Percentiles rank a stretch among this genome's conserved stretches.
phyloP scores from a whole-genome alignment of 352 stramenopile genomes.

The Phytophthora pisi region DNA sequence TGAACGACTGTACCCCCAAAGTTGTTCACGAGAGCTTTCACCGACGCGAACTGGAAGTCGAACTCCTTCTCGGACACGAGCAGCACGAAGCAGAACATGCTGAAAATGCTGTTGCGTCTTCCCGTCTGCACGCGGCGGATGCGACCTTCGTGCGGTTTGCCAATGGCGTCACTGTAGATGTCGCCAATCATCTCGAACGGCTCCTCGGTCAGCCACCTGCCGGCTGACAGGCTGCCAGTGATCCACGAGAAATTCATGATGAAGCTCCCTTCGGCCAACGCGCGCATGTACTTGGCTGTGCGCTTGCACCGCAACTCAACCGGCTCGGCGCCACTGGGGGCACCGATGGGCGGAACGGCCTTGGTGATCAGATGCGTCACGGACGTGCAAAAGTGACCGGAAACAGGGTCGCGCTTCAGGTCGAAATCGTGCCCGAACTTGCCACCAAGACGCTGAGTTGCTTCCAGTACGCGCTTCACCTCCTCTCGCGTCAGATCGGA shows the following conservation, averaged over 20 bases:
- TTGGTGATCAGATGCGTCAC: slow-evolving; percentile 85
- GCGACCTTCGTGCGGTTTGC: slow-evolving; percentile 71
- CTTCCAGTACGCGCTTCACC: slow-evolving; percentile 56
- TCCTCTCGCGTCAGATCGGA: slow-evolving; percentile 66
- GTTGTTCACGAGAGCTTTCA: slow-evolving; percentile 64
- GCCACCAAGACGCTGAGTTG: slow-evolving; percentile 64
- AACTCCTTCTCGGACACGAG: slow-evolving; percentile 73
- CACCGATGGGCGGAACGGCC: slow-evolving; percentile 38
- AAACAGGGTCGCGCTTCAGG: slow-evolving; percentile 51
- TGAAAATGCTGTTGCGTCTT: slow-evolving; percentile 78
- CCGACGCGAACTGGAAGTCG: slow-evolving; percentile 72
- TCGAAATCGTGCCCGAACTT: slow-evolving; percentile 81
- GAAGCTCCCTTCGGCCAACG: slow-evolving; percentile 71
- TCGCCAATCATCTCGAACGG: slow-evolving; percentile 81
- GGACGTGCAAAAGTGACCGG: slow-evolving; percentile 50
- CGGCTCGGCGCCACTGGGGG: not conserved
- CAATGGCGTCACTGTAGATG: slow-evolving; percentile 75
- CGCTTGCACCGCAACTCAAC: slow-evolving; percentile 69
- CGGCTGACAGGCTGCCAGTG: slow-evolving; percentile 59
- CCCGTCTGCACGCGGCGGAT: slow-evolving; percentile 54
- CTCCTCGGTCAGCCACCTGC: slow-evolving; percentile 72
- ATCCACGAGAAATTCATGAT: slow-evolving; percentile 85
- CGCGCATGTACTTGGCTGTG: slow-evolving; percentile 88
- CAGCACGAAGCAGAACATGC: slow-evolving; percentile 74
- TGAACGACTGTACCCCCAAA: slow-evolving; percentile 68